phyloP scores from a whole-genome alignment of 2,329 filamentous ascomycete species.

The Claviceps sp. region DNA sequence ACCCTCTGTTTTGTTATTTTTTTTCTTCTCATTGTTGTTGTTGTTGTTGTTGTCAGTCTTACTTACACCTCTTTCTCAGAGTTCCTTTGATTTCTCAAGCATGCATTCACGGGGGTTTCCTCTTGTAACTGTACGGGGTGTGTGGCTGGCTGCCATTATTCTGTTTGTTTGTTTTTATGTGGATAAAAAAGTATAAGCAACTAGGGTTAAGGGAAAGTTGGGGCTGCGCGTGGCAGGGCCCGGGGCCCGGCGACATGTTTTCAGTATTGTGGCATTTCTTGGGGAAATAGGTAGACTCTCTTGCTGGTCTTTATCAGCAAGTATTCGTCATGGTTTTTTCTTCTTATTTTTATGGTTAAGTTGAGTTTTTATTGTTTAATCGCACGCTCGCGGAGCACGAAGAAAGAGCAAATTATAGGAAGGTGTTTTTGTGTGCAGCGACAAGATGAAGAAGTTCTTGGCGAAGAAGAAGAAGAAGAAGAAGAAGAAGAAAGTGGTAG shows the following conservation, averaged over 20 bases:
- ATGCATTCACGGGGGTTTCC: background rate
- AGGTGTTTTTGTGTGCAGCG: too few relatives aligned
- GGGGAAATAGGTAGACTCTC: background rate
- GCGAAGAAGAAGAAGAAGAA: too few relatives aligned
- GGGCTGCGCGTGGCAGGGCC: too few relatives aligned
- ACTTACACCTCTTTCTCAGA: too few relatives aligned
- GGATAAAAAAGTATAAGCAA: background rate
- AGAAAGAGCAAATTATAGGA: too few relatives aligned
- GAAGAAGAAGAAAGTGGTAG: too few relatives aligned
- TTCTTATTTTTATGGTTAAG: background rate
- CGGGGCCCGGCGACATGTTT: too few relatives aligned
- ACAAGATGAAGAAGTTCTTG: too few relatives aligned
- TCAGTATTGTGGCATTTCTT: too few relatives aligned
- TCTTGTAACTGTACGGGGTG: background rate
- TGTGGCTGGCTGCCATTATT: too few relatives aligned
- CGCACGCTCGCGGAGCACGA: too few relatives aligned
- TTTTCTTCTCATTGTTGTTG: background rate
- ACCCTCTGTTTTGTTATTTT: background rate
- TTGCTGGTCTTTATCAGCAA: background rate
- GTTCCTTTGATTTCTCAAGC: background rate
- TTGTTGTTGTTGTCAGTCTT: background rate
- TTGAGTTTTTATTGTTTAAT: too few relatives aligned
- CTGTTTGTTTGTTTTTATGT: background rate
- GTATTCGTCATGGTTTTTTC: background rate
- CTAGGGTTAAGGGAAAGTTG: background rate